Evolutionary conservation across 2,329 filamentous ascomycete genomes (phyloP).

Genomic region (Claviceps purpurea): DNA sequence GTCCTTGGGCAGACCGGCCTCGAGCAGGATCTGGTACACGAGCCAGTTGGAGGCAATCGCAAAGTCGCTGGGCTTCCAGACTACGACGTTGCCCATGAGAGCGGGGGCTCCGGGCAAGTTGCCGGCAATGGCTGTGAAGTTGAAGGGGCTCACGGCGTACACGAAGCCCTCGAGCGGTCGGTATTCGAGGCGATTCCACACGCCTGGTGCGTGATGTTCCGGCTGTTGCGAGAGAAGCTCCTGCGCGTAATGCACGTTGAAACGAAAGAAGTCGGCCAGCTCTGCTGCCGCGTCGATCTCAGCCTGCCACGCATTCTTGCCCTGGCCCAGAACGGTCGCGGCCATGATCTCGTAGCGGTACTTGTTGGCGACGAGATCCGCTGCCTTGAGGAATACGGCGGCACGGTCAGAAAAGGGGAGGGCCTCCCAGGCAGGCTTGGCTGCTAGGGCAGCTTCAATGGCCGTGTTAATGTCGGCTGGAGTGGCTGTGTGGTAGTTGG

Average conservation of each 20-base stretch:
- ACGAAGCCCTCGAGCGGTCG: conserved; percentile 88
- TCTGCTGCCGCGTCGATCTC: conserved; percentile 95
- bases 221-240: conserved; percentile 84
- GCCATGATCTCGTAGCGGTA: conserved; percentile 97
- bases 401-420: conserved; percentile 84
- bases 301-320: conserved; percentile 98
- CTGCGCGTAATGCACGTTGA: conserved; percentile 88
- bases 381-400: conserved; percentile 89
- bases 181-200: conserved; percentile 90
- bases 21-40: conserved; percentile 77
- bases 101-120: conserved; percentile 76
- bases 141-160: conserved; percentile 89
- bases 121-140: conserved; percentile 89
- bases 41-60: conserved; percentile 87
- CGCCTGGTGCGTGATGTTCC: conserved; percentile 63
- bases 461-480: conserved; percentile 62
- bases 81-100: conserved; percentile 82
- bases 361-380: conserved; percentile 78
- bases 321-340: conserved; percentile 87
- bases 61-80: conserved; percentile 92
- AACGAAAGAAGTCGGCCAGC: conserved; percentile 81
- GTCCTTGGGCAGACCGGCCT: conserved; percentile 77
- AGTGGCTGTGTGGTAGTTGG: conserved; percentile 74
- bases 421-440: conserved; percentile 73
- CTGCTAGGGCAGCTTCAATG: conserved; percentile 74